Evolutionary conservation across 2,329 filamentous ascomycete genomes (phyloP).

Genomic region (Fusarium nematophilum): DNA sequence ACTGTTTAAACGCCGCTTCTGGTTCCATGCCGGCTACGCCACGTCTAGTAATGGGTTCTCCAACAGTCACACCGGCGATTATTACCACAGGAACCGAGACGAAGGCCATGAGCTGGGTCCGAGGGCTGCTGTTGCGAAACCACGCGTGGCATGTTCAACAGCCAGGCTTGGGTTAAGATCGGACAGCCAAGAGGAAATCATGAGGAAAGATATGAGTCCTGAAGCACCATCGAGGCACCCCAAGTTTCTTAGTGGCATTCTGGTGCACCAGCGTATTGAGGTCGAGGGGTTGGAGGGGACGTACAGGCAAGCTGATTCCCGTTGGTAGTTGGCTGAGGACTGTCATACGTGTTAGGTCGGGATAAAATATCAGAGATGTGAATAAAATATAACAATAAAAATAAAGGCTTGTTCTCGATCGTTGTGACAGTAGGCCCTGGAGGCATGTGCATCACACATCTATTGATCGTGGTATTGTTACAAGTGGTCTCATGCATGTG

Average conservation of each 20-base stretch:
- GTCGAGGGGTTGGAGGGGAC: constrained; percentile 9
- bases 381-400: no score
- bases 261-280: constrained; percentile 15
- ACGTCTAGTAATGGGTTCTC: neutral
- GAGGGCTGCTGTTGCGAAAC: neutral
- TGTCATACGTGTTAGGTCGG: no score
- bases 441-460: no score
- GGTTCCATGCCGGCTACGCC: constrained; percentile 16
- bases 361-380: no score
- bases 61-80: neutral
- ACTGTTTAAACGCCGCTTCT: constrained; percentile 41
- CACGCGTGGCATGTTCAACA: constrained; percentile 1
- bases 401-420: no score
- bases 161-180: constrained; percentile 6
- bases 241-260: constrained; percentile 3
- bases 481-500: no score
- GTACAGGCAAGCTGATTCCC: neutral
- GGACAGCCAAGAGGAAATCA: constrained; percentile 26
- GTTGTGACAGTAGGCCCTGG: no score
- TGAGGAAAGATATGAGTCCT: neutral
- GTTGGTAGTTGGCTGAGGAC: no score
- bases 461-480: no score
- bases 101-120: constrained; percentile 19
- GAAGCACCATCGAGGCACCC: neutral
- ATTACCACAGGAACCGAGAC: neutral